Base-by-base conservation (phyloP, 2,329 filamentous ascomycete species). In the Trichoderma oligosporum region DNA sequence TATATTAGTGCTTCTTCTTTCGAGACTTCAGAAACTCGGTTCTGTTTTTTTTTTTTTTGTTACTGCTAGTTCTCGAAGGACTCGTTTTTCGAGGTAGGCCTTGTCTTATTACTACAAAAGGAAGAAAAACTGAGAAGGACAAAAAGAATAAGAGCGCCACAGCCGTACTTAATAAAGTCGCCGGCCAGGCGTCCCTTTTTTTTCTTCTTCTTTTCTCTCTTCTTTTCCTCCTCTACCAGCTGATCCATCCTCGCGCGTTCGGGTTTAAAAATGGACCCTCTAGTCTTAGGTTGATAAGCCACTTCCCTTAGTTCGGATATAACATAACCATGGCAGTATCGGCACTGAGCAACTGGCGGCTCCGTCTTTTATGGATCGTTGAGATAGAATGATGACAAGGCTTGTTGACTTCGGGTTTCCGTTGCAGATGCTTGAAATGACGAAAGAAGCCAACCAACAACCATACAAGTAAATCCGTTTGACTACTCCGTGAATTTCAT, bases 181-280 rank as follows among this genome's bases (percentile, higher is more conserved):
- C 24, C 11, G 24, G 47, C 38, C 35, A 18, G 24, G 18, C 7
- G 20, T 20, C 33, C 16, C 42, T 20, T 29, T 29, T 45, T 45
- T 45, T 52, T 31, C 11, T 31, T 31, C 27, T 31, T 31, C 27
- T 11, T 11, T 31, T 31, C 27, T 31, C 27, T 31, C n/a, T 35
- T 44, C 9, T 22, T 9, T 35, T 38, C 48, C 41, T 14, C 11
- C 22, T 44, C n/a, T 20, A 24, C 33, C 27, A 51, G 36, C 22
- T 25, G 39, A 39, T 36, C 51, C 51, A 36, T 41, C 51, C 33
- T 55, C 51, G 51, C 51, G 51, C 51, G 51, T 55, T n/a, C 51
- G 51, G 51, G 51, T 38, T 55, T 55, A 55, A n/a, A n/a, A n/a
- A 31, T 20, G 51, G 51, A 16, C 31, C 29, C 33, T n/a, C 51